phyloP scores from a whole-genome alignment of 805 yeast species.

The Phaffomyces antillensis region DNA sequence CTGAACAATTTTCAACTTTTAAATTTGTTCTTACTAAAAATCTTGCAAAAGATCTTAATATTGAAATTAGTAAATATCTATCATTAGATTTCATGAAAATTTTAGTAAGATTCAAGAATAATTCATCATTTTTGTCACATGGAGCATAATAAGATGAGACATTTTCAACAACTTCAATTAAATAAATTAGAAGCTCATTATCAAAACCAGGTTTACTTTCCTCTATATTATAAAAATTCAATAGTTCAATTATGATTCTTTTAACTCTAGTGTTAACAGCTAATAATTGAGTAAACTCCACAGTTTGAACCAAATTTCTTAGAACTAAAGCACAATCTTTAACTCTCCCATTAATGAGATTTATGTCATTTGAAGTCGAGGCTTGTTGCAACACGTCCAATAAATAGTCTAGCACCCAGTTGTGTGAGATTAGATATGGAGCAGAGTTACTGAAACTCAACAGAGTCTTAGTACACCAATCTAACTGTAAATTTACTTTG shows the following conservation, averaged over 20 bases:
- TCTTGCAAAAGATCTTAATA: conserved; percentile 72
- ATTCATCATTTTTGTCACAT: conserved; percentile 58
- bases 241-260: conserved; percentile 34
- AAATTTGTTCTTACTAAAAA: conserved; percentile 55
- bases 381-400: conserved; percentile 10
- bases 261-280: conserved; percentile 47
- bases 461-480: conserved; percentile 22
- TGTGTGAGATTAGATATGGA: conserved; percentile 13
- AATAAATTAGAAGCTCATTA: conserved; percentile 58
- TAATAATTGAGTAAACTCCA: conserved; percentile 71
- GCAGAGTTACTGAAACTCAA: conserved; percentile 18
- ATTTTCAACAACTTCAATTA: conserved; percentile 77
- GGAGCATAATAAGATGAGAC: conserved; percentile 78
- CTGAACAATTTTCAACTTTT: conserved; percentile 43
- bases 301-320: conserved; percentile 79
- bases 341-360: conserved; percentile 6
- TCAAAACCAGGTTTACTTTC: conserved; percentile 22
- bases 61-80: conserved; percentile 59
- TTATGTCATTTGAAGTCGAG: not conserved
- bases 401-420: conserved; percentile 21
- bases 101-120: conserved; percentile 50
- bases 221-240: conserved; percentile 25
- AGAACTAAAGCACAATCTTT: conserved; percentile 40
- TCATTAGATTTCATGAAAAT: conserved; percentile 52
- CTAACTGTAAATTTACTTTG: conserved; percentile 16